phyloP scores from a whole-genome alignment of 352 stramenopile genomes.

The Pythium apleroticum region DNA sequence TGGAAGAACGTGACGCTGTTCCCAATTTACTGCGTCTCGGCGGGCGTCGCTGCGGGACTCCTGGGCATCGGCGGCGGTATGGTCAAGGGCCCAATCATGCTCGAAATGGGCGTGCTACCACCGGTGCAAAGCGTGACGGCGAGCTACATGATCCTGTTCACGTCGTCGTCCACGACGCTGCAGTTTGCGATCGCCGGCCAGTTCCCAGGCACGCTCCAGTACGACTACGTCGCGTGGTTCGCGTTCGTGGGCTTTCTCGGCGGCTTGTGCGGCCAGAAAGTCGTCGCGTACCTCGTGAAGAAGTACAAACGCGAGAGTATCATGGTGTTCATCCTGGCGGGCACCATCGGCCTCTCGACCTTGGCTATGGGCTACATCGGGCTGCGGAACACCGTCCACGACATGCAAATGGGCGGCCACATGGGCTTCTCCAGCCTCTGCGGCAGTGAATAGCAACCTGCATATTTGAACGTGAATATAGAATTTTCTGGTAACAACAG shows the following conservation, averaged over 20 bases:
- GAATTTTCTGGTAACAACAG: too few relatives aligned
- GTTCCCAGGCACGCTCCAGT: conserved; percentile 72
- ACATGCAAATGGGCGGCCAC: conserved; percentile 57
- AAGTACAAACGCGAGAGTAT: conserved; percentile 90
- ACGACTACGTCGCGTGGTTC: conserved; percentile 93
- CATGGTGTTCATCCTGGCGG: conserved; percentile 74
- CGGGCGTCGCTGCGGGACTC: conserved; percentile 93
- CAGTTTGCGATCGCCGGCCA: conserved; percentile 83
- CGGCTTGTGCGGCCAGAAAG: conserved; percentile 68
- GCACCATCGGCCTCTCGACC: conserved; percentile 71
- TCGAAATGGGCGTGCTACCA: conserved; percentile 95
- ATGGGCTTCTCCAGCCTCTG: conserved; percentile 75
- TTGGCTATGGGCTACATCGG: conserved; percentile 71
- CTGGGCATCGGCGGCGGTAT: conserved; percentile 97
- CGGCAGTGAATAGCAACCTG: conserved; percentile 45
- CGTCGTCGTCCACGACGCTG: conserved; percentile 93
- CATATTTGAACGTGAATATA: not conserved
- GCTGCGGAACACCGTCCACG: conserved; percentile 48
- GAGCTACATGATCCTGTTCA: conserved; percentile 91
- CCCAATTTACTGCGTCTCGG: conserved; percentile 91
- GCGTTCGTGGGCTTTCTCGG: conserved; percentile 90
- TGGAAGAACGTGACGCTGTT: conserved; percentile 87
- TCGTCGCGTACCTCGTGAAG: conserved; percentile 89
- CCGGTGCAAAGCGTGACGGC: conserved; percentile 89
- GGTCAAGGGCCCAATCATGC: conserved; percentile 97